Base-by-base conservation (phyloP, 768 basidiomycete species). In the Hypholoma fasciculare region DNA sequence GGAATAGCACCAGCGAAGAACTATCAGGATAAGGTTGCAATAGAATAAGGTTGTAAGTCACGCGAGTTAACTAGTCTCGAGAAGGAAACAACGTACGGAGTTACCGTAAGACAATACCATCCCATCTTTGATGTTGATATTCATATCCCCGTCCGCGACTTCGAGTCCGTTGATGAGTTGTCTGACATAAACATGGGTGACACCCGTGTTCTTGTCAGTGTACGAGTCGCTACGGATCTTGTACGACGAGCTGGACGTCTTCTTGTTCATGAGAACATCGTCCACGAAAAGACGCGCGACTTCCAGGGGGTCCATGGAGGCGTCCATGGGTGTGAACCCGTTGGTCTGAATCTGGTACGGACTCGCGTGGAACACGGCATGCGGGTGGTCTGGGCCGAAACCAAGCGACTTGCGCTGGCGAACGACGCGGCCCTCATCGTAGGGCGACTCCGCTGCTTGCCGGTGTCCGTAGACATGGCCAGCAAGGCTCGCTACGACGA, bases 121-220 rank as follows among this genome's bases (percentile, higher is more conserved):
- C 44, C 93, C 94, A 54, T 90, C 83, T 73, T 88, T 88, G 72
- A 98, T 78, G 77, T 98, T 97, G 68, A 99, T 74, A 71, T 98
- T 98, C 77, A 97, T 84, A 72, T 97, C 90, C 27, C 91, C 92
- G 66, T 97, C 93, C 11, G 83, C 81, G 14, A 99, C 93, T 68
- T 96, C 92, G 46, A 96, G 76, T 13, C 93, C 94, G 57, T 90
- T 87, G 66, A 95, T 75, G 57, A 90, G 61, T 75, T 99, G 96
- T 63, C 88, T 83, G 60, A 89, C 86, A 69, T 96, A 96, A 64
- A 94, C 80, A 73, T 98, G 94, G 27, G 92, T 89, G 51, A 97
- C 81, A n/a, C 90, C 90, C 2, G 92, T 94, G 59, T 82, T 84
- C 58, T 76, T 73, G 75, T 98, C 96, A 48, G 91, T 93, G 73